Evolutionary conservation across 1,284 basidiomycete species (phyloP), one percentile per base, ranked within the genome.

Genomic region (Laetiporus sulphureus): DNA sequence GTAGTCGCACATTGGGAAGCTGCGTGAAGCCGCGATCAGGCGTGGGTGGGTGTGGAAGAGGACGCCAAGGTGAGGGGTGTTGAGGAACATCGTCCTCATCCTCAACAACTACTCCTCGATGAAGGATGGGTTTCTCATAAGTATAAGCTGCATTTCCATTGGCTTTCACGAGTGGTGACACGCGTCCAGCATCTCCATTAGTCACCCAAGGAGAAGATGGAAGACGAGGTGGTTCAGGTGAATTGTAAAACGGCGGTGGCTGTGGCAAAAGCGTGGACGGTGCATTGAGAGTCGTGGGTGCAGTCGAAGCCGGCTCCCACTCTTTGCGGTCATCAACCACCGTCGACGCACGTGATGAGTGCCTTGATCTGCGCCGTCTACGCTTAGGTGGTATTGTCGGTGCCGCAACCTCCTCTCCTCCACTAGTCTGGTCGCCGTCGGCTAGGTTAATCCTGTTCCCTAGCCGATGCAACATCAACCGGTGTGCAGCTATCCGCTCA

Each of bases 311-410:
- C 42, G 73, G 67, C 42, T 84, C 83, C 12, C 78, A 72, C 52
- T 85, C 83, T 38, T 85, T 83, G 10, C 79, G 73, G 54, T 85
- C 83, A 32, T 84, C 82, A 15, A 77, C 68, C 3, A 72, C 69
- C 3, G 71, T 68, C 10, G 65, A 63, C 21, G 66, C 71, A 40
- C 65, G 67, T 16, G 70, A 63, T 2, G 81, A 81, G 33, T 79
- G 68, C 10, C 69, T 71, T 34, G 79, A 80, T 47, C 79, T 68
- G 46, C 80, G 70, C 47, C 78, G 68, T 49, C 73, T 68, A 36
- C 74, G 71, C 52, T 74, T 80, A 29, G 72, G 62, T 22, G 52
- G 53, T 64, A 53, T 37, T 3, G 65, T 68, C 23, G 72, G 65
- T 12, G 66, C 64, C 15, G 66, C 55, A 42, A 63, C 67, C 30